These are phyloP conservation scores for Lentinula boryana DNA, from an alignment of 768 basidiomycete genomes.

Conservation along the genomic window DNA sequence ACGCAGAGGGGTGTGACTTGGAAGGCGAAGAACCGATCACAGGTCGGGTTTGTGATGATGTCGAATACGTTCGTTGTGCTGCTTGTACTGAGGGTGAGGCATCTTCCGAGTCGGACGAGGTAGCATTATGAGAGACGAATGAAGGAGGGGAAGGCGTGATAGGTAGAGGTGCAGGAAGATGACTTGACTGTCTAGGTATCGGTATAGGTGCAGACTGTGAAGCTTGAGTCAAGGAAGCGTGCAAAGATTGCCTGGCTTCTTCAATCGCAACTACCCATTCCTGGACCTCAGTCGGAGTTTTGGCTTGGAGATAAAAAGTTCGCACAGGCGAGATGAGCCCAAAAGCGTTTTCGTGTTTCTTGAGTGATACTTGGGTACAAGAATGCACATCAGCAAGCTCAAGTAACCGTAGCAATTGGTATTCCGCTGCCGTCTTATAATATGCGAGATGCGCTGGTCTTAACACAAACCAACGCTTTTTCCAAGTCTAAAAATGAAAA, in stretches of 20 bases:
- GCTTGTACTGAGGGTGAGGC: constrained; percentile 41
- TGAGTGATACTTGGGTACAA: constrained; percentile 80
- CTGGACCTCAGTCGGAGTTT: constrained; percentile 62
- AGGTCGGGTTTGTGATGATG: constrained; percentile 39
- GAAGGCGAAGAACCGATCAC: constrained; percentile 37
- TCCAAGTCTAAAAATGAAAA: constrained; percentile 74
- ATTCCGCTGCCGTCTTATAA: constrained; percentile 95
- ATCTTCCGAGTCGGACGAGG: constrained; percentile 80
- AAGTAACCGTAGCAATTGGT: constrained; percentile 83
- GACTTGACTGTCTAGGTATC: constrained; percentile 33
- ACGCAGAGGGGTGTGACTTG: constrained; percentile 23
- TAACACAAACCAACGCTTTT: constrained; percentile 98
- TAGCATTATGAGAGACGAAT: constrained; percentile 39
- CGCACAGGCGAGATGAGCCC: constrained; percentile 86
- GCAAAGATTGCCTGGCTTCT: constrained; percentile 60
- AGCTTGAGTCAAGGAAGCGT: constrained; percentile 58
- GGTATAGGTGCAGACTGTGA: constrained; percentile 43
- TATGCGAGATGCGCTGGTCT: constrained; percentile 89
- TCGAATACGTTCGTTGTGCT: constrained; percentile 33
- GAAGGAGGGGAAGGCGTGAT: constrained; percentile 45
- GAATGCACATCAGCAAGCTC: constrained; percentile 87
- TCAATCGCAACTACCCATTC: constrained; percentile 84
- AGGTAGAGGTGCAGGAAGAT: constrained; percentile 20
- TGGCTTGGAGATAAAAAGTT: constrained; percentile 89
- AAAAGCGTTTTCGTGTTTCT: constrained; percentile 85